A percentile compares a stretch with the other conserved stretches of the same genome.
Conservation (phyloP, 257 asterid genomes). For the Solanum piurae region DNA sequence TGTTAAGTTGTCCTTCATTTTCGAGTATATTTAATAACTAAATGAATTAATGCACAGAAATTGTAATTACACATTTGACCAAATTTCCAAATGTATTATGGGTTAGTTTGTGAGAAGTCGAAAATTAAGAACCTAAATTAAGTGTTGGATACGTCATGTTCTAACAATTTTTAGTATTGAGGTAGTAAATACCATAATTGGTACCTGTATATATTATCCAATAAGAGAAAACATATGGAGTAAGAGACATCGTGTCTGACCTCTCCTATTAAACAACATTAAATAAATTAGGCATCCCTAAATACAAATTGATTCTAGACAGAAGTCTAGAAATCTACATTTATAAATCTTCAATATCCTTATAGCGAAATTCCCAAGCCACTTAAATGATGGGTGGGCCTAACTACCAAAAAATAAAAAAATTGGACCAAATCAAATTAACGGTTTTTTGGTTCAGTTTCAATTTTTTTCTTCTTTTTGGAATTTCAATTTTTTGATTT, state of each 20-base stretch:
- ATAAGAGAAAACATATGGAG: not conserved
- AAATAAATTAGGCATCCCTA: too few relatives aligned
- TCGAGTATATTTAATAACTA: too few relatives aligned
- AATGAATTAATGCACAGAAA: not conserved
- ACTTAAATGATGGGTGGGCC: not conserved
- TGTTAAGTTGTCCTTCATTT: not conserved
- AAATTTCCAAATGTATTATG: not conserved
- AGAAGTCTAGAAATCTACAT: not conserved
- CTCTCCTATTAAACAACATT: not conserved
- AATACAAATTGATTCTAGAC: not conserved
- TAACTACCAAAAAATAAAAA: too few relatives aligned
- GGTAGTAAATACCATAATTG: not conserved
- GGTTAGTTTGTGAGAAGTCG: not conserved
- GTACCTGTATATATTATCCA: not conserved
- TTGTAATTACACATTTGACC: not conserved
- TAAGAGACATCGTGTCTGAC: not conserved
- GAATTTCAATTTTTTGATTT: not conserved
- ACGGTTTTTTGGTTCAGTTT: not conserved
- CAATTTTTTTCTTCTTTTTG: too few relatives aligned
- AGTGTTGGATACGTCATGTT: not conserved
- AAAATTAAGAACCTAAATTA: not conserved
- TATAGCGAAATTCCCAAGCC: not conserved
- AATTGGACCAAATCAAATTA: too few relatives aligned
- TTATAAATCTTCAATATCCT: not conserved
- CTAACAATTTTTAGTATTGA: not conserved